Evolutionary conservation across 768 basidiomycete species (phyloP).

Genomic region (Suillus sp.): DNA sequence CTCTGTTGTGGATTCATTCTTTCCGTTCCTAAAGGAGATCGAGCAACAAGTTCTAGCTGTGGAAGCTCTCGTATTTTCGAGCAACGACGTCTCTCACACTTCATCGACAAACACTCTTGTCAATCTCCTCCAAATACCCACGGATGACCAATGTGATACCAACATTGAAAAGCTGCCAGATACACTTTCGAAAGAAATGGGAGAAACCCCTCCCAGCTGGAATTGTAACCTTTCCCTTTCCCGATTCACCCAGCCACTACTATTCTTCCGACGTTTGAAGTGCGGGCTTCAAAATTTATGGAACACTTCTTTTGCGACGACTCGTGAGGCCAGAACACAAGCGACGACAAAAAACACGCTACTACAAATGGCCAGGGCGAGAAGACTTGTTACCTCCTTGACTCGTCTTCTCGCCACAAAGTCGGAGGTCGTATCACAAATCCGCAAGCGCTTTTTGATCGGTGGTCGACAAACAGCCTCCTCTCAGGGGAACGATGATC

Average conservation of each 20-base stretch:
- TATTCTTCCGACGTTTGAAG: conserved; percentile 39
- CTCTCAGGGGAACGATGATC: conserved; percentile 47
- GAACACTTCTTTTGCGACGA: conserved; percentile 1
- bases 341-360: conserved; percentile 54
- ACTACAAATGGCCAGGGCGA: conserved; percentile 75
- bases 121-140: background rate
- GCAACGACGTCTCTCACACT: conserved; percentile 12
- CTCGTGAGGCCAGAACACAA: conserved; percentile 25
- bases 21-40: conserved; percentile 79
- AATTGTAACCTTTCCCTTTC: conserved; percentile 27
- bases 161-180: conserved; percentile 11
- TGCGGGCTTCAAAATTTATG: conserved; percentile 30
- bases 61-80: conserved; percentile 65
- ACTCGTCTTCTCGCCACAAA: conserved; percentile 77
- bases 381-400: conserved; percentile 78
- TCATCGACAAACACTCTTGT: conserved; percentile 4
- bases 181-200: background rate
- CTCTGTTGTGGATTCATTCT: conserved; percentile 92
- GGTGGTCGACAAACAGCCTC: conserved; percentile 27
- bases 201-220: background rate
- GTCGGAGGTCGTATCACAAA: conserved; percentile 76
- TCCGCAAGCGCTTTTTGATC: conserved; percentile 68
- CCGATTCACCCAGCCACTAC: conserved; percentile 27
- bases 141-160: background rate
- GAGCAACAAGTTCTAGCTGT: conserved; percentile 80